Evolutionary conservation across 371 early-diverging fungal species (phyloP).

Genomic region (Phascolomyces articulosus): DNA sequence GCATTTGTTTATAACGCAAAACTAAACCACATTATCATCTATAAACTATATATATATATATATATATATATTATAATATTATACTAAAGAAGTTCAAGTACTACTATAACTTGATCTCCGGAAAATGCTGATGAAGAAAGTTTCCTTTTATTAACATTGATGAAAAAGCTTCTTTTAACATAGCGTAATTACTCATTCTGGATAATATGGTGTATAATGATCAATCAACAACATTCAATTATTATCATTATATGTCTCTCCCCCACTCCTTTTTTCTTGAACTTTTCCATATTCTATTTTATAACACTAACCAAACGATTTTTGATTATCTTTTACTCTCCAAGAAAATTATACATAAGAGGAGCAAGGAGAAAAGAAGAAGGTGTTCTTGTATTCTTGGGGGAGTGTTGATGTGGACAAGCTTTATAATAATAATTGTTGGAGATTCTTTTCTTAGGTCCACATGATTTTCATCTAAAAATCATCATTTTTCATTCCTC

Average conservation of each 20-base stretch:
- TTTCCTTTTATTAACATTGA: not conserved
- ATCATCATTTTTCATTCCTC: too few relatives aligned
- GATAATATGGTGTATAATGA: not conserved
- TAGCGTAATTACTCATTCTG: not conserved
- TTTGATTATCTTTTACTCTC: not conserved
- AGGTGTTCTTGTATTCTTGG: too few relatives aligned
- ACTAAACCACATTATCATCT: too few relatives aligned
- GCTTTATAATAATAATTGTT: too few relatives aligned
- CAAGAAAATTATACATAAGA: not conserved
- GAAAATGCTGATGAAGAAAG: constrained; percentile 1
- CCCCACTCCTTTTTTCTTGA: not conserved
- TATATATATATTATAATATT: too few relatives aligned
- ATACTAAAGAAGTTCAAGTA: too few relatives aligned
- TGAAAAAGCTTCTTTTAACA: too few relatives aligned
- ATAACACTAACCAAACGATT: constrained; percentile 1
- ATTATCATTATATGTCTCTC: not conserved
- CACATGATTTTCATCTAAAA: not conserved
- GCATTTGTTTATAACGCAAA: constrained; percentile 9
- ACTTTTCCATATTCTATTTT: not conserved
- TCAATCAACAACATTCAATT: not conserved
- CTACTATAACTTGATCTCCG: not conserved
- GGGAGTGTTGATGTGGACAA: too few relatives aligned
- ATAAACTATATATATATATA: too few relatives aligned
- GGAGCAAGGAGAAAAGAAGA: not conserved
- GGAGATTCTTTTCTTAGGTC: not conserved